Percentiles rank a stretch among this genome's conserved stretches.
These are phyloP conservation scores for Cocos nucifera DNA, from an alignment of 176 grass and related monocot genomes.

Conservation along the genomic window DNA sequence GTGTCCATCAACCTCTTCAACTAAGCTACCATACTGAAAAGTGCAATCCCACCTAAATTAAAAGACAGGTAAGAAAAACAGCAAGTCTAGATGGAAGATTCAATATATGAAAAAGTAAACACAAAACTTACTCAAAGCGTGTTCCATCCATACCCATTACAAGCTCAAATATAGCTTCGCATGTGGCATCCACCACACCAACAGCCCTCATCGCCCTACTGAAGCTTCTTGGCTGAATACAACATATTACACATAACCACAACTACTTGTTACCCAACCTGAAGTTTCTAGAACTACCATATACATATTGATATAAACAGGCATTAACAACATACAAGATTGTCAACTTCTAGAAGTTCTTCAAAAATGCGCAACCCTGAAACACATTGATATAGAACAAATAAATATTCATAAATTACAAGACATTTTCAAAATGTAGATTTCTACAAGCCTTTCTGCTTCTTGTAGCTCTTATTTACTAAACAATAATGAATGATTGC, in stretches of 20 bases:
- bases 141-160: constrained; percentile 96
- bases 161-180: constrained; percentile 92
- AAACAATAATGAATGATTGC: no score
- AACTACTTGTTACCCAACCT: no score
- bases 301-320: constrained; percentile 4
- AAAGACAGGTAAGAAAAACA: constrained; percentile 16
- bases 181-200: constrained; percentile 81
- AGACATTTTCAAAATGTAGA: no score
- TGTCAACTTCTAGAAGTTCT: constrained; percentile 78
- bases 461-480: no score
- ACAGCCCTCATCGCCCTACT: constrained; percentile 93
- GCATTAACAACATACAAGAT: constrained; percentile 53
- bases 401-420: not conserved
- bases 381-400: constrained; percentile 4
- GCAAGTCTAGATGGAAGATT: constrained; percentile 2
- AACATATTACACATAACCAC: not conserved
- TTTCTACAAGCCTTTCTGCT: no score
- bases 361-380: constrained; percentile 93
- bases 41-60: constrained; percentile 90
- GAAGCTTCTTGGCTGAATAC: constrained; percentile 79
- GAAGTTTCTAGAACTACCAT: not conserved
- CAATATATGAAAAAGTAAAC: constrained; percentile 1
- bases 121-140: constrained; percentile 72
- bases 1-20: constrained; percentile 98
- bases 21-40: constrained; percentile 90